phyloP scores from a whole-genome alignment of 1,284 basidiomycete genomes.

The Tilletia horrida region DNA sequence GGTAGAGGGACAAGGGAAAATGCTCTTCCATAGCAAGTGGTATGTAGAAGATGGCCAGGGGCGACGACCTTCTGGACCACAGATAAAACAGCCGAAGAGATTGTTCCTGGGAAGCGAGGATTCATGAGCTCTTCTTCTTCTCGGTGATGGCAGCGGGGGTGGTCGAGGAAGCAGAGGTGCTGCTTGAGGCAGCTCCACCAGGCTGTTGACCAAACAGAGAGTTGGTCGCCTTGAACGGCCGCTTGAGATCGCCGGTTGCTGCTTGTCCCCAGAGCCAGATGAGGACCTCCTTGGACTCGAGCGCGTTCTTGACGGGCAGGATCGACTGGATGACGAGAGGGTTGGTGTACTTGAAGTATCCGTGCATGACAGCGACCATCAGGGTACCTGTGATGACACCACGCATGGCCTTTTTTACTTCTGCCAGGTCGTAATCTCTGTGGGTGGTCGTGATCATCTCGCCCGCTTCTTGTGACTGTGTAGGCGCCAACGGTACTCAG shows the following conservation, averaged over 20 bases:
- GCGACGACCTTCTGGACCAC: too few species aligned
- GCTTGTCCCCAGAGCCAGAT: constrained; percentile 53
- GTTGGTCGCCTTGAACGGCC: constrained; percentile 79
- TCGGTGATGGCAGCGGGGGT: not conserved
- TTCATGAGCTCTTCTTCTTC: constrained; percentile 14
- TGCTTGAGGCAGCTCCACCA: constrained; percentile 37
- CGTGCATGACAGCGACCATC: constrained; percentile 55
- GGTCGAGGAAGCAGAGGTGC: not conserved
- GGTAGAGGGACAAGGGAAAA: not conserved
- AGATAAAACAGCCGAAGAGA: too few species aligned
- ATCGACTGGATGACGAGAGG: constrained; percentile 54
- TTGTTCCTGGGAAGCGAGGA: too few species aligned
- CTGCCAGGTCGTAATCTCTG: constrained; percentile 84
- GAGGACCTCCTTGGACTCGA: constrained; percentile 54
- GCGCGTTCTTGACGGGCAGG: constrained; percentile 52
- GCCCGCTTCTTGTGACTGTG: constrained; percentile 65
- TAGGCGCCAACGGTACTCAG: not conserved
- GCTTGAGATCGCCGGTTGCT: constrained; percentile 79
- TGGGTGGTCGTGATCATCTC: constrained; percentile 87
- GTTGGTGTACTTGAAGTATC: constrained; percentile 55
- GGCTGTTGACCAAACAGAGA: constrained; percentile 62
- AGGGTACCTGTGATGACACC: constrained; percentile 55
- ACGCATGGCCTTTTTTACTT: constrained; percentile 79
- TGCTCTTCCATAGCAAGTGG: not conserved
- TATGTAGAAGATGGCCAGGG: too few species aligned